These are phyloP conservation scores for Lachnellula arida DNA, from an alignment of 2,329 filamentous ascomycete species.

Conservation along the genomic window DNA sequence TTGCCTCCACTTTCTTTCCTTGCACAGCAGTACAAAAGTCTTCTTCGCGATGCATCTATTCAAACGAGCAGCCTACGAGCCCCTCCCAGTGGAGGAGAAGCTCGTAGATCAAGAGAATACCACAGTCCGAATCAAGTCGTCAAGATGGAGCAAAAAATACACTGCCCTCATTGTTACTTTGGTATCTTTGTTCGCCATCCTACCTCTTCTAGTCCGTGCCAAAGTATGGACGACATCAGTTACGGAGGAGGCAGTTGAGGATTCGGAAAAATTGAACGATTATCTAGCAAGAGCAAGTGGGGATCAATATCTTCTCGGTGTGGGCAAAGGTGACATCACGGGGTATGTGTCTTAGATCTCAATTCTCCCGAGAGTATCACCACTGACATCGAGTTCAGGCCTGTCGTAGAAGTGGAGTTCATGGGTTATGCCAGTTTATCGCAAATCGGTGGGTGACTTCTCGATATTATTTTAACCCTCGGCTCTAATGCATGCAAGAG, in stretches of 20 bases:
- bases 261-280: conserved; percentile 5
- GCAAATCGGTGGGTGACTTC: conserved; percentile 52
- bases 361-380: not conserved
- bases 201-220: not conserved
- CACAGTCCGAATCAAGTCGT: conserved; percentile 1
- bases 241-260: not conserved
- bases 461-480: not conserved
- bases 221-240: not conserved
- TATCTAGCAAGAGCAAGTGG: conserved; percentile 19
- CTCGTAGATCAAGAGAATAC: not conserved
- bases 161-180: not conserved
- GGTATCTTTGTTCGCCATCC: conserved; percentile 1
- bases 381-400: conserved; percentile 33
- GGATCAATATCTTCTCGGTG: conserved; percentile 55
- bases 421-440: conserved; percentile 84
- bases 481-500: too few species aligned
- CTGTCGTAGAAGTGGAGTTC: conserved; percentile 86
- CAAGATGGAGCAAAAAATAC: conserved; percentile 2
- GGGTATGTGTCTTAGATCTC: conserved; percentile 36
- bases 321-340: conserved; percentile 69
- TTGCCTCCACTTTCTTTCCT: not conserved
- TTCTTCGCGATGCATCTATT: conserved; percentile 12
- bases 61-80: conserved; percentile 5
- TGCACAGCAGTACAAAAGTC: not conserved
- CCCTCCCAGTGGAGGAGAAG: conserved; percentile 11